Evolutionary conservation across 148 eudicot species (phyloP).

Genomic region (Simmondsia chinensis): DNA sequence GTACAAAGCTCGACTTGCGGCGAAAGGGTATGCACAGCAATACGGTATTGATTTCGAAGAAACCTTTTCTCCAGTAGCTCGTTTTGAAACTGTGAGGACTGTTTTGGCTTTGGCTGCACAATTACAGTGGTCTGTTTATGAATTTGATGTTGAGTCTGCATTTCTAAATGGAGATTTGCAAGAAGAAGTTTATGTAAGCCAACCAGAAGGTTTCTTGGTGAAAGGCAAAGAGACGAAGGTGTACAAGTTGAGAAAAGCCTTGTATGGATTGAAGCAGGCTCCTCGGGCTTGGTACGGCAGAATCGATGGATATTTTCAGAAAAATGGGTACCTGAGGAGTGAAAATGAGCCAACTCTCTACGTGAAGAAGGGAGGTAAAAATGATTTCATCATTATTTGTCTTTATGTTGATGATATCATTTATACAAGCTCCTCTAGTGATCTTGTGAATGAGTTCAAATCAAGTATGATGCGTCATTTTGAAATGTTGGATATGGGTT

Average conservation of each 20-base stretch:
- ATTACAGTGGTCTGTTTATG: not conserved
- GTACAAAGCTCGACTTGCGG: not conserved
- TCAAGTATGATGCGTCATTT: not conserved
- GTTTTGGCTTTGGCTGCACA: not conserved
- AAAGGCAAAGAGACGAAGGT: not conserved
- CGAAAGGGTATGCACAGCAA: not conserved
- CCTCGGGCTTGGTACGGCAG: constrained; percentile 5
- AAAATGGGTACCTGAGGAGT: not conserved
- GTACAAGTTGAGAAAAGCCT: not conserved
- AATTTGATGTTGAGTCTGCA: not conserved
- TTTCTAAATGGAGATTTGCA: not conserved
- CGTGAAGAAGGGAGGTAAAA: not conserved
- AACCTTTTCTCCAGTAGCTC: not conserved
- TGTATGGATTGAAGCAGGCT: not conserved
- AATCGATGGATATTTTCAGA: constrained; percentile 2
- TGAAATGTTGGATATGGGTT: constrained; percentile 2
- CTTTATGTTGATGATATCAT: constrained; percentile 2
- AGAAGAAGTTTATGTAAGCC: not conserved
- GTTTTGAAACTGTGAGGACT: not conserved
- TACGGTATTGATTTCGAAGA: not conserved
- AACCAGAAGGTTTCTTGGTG: not conserved
- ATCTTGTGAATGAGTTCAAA: not conserved
- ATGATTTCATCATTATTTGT: not conserved
- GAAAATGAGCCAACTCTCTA: constrained; percentile 4
- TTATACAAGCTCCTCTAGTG: not conserved